These are phyloP conservation scores for Gymnopus androsaceus DNA, from an alignment of 1,284 basidiomycete genomes.

Conservation along the genomic window DNA sequence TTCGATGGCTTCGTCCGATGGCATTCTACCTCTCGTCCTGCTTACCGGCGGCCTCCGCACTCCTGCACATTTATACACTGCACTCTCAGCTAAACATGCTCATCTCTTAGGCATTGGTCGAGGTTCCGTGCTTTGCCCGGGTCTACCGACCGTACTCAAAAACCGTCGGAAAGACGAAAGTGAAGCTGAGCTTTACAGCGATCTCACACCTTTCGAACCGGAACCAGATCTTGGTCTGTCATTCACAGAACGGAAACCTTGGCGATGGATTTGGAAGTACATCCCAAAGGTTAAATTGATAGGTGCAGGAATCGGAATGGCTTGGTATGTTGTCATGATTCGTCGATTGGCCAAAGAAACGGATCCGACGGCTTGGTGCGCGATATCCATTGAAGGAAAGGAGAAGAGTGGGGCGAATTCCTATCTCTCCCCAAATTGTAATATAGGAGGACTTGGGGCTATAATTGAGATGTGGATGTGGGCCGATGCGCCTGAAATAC, in stretches of 20 bases:
- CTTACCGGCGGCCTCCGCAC: constrained; percentile 82
- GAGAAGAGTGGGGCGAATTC: no score
- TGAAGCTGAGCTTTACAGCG: constrained; percentile 22
- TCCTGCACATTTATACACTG: constrained; percentile 57
- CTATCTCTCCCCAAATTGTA: constrained; percentile 29
- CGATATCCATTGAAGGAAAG: neutral
- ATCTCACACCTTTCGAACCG: constrained; percentile 35
- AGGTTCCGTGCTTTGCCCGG: constrained; percentile 63
- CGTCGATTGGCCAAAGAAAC: constrained; percentile 41
- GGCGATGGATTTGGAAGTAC: constrained; percentile 25
- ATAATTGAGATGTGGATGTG: constrained; percentile 49
- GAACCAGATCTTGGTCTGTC: constrained; percentile 37
- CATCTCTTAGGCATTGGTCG: constrained; percentile 82
- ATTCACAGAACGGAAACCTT: constrained; percentile 25
- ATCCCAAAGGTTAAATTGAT: constrained; percentile 51
- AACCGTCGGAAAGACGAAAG: constrained; percentile 19
- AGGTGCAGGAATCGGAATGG: constrained; percentile 54
- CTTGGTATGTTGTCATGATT: constrained; percentile 64
- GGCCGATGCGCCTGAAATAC: constrained; percentile 21
- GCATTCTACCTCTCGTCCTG: constrained; percentile 58
- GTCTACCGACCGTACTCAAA: constrained; percentile 51
- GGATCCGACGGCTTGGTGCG: neutral
- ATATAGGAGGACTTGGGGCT: constrained; percentile 37
- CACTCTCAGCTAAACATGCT: constrained; percentile 54
- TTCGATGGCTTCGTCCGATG: constrained; percentile 24